These are phyloP conservation scores for Calcarisporium arbuscula DNA, from an alignment of 2,329 filamentous ascomycete species.

Conservation along the genomic window DNA sequence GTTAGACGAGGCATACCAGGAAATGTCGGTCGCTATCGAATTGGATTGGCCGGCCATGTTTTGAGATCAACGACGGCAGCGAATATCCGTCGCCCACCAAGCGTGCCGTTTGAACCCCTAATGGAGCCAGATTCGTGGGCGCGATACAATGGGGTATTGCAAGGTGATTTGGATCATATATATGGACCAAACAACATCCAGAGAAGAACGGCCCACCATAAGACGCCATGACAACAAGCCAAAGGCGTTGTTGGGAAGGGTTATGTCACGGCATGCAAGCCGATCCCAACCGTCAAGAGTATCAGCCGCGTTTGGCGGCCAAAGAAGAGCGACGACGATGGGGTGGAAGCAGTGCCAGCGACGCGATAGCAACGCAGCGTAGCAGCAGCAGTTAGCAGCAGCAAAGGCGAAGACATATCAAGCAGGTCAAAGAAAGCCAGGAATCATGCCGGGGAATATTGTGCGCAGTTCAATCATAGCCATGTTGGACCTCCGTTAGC, in stretches of 20 bases:
- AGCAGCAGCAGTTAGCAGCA: no score
- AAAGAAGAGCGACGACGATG: no score
- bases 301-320: no score
- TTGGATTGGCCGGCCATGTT: slow-evolving; percentile 6
- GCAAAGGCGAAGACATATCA: neutral
- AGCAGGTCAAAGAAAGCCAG: neutral
- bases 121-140: slow-evolving; percentile 9
- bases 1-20: slow-evolving; percentile 3
- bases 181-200: no score
- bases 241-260: slow-evolving; percentile 2
- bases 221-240: slow-evolving; percentile 1
- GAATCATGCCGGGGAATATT: no score
- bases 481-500: slow-evolving; percentile 6
- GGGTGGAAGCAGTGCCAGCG: no score
- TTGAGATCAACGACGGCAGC: slow-evolving; percentile 7
- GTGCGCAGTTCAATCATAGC: neutral
- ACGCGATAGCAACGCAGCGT: no score
- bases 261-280: no score
- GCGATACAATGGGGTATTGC: slow-evolving; percentile 6
- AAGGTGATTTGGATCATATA: slow-evolving; percentile 4
- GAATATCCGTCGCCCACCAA: slow-evolving; percentile 3
- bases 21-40: neutral
- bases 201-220: neutral
- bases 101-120: slow-evolving; percentile 5
- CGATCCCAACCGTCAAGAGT: no score